phyloP scores from a whole-genome alignment of 179 eudicot genomes.

The Amaranthus tricolor region DNA sequence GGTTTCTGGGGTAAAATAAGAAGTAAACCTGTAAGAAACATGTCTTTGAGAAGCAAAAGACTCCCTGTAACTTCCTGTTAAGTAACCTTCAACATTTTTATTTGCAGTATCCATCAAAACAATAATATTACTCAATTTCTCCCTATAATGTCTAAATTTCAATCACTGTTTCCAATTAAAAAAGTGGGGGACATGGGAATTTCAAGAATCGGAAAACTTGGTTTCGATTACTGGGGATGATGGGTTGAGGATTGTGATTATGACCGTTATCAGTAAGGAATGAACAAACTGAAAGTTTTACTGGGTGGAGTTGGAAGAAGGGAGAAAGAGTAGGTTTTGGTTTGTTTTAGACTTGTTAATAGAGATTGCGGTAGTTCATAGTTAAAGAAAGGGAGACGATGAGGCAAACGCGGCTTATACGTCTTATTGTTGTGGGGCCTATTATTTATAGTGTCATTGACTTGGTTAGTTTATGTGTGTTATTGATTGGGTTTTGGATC shows the following conservation, averaged over 20 bases:
- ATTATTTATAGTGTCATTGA: background rate
- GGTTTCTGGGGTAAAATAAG: background rate
- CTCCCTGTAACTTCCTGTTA: slow-evolving; percentile 23
- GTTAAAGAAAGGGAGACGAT: background rate
- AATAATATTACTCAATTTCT: background rate
- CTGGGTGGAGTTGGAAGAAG: background rate
- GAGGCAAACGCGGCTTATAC: slow-evolving; percentile 1
- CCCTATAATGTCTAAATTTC: background rate
- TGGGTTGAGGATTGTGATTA: slow-evolving; percentile 7
- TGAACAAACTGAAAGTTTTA: slow-evolving; percentile 4
- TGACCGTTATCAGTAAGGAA: slow-evolving; percentile 18
- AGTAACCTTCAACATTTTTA: slow-evolving; percentile 18
- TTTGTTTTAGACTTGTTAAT: slow-evolving; percentile 17
- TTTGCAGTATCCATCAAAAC: slow-evolving; percentile 16
- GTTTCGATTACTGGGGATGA: slow-evolving; percentile 5
- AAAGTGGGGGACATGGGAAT: background rate
- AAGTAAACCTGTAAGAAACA: slow-evolving; percentile 33
- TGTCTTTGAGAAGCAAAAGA: slow-evolving; percentile 38
- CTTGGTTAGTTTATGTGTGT: background rate
- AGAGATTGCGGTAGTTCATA: background rate
- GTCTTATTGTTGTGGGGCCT: slow-evolving; percentile 7
- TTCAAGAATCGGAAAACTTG: slow-evolving; percentile 1
- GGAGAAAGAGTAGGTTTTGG: slow-evolving; percentile 10
- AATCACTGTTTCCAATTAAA: background rate
- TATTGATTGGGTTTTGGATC: no score